Evolutionary conservation across 768 basidiomycete species (phyloP).

Genomic region (Lentinula sp.): DNA sequence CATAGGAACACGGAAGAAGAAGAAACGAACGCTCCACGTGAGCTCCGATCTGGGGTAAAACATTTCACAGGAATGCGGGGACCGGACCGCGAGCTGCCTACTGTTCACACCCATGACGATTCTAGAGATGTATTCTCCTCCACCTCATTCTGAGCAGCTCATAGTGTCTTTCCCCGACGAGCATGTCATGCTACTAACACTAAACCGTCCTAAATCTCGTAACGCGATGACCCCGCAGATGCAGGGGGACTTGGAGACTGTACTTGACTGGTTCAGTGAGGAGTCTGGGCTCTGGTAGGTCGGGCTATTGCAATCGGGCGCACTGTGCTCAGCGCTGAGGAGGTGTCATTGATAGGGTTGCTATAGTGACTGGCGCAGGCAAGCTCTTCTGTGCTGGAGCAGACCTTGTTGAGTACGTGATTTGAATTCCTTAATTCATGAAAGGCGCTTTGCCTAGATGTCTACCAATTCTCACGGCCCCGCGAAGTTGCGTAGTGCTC

Average conservation of each 20-base stretch:
- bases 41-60: background rate
- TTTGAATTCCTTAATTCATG: background rate
- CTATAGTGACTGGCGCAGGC: conserved; percentile 68
- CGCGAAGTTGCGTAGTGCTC: no score
- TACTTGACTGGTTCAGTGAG: conserved; percentile 70
- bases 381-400: conserved; percentile 76
- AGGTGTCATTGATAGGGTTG: conserved; percentile 44
- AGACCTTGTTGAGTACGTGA: conserved; percentile 64
- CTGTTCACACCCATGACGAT: background rate
- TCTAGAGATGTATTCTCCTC: background rate
- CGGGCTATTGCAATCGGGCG: background rate
- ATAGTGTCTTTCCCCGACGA: conserved; percentile 31
- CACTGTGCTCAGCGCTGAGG: background rate
- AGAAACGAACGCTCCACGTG: background rate
- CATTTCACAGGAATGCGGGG: no score
- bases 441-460: background rate
- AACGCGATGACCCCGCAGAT: conserved; percentile 71
- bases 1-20: background rate
- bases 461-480: background rate
- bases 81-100: background rate
- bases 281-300: conserved; percentile 69
- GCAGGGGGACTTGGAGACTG: conserved; percentile 39
- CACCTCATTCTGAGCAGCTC: conserved; percentile 8
- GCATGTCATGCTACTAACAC: conserved; percentile 47
- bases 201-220: conserved; percentile 65